Conservation (phyloP, 2,329 filamentous ascomycete species). For the Penicillium sp. region DNA sequence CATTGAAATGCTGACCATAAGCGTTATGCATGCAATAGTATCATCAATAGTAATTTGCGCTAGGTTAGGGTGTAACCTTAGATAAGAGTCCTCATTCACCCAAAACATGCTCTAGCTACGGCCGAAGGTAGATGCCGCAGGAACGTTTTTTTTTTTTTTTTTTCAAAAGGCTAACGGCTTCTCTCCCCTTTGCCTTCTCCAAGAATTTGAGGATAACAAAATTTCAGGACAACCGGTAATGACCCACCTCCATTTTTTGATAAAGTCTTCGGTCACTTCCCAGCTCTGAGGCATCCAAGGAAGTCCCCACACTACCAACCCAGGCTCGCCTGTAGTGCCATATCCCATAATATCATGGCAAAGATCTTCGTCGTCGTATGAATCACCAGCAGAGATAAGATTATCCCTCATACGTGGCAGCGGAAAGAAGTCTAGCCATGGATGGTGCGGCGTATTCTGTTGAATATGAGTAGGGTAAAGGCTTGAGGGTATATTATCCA, state of each 20-base stretch:
- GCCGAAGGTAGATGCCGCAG: no score
- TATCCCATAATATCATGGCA: conserved; percentile 18
- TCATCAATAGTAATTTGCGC: no score
- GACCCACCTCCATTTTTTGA: conserved; percentile 37
- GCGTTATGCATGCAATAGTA: no score
- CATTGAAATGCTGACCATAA: no score
- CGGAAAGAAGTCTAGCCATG: conserved; percentile 25
- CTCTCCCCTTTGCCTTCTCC: conserved; percentile 25
- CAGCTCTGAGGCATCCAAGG: conserved; percentile 39
- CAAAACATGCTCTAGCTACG: no score
- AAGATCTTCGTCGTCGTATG: conserved; percentile 16
- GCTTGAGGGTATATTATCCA: conserved; percentile 10
- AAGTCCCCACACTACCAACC: conserved; percentile 32
- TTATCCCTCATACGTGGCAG: conserved; percentile 21
- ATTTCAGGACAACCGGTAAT: conserved; percentile 39
- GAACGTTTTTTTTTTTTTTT: no score
- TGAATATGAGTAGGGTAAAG: conserved; percentile 22
- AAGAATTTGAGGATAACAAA: conserved; percentile 37
- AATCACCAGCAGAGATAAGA: conserved; percentile 16
- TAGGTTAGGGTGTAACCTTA: no score
- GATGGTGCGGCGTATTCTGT: conserved; percentile 19
- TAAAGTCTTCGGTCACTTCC: conserved; percentile 42
- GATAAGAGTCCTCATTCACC: no score
- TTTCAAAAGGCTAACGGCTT: no score
- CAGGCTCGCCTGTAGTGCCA: conserved; percentile 10